These are phyloP conservation scores for Nitzschia palea DNA, from an alignment of 108 stramenopile genomes.

Conservation along the genomic window DNA sequence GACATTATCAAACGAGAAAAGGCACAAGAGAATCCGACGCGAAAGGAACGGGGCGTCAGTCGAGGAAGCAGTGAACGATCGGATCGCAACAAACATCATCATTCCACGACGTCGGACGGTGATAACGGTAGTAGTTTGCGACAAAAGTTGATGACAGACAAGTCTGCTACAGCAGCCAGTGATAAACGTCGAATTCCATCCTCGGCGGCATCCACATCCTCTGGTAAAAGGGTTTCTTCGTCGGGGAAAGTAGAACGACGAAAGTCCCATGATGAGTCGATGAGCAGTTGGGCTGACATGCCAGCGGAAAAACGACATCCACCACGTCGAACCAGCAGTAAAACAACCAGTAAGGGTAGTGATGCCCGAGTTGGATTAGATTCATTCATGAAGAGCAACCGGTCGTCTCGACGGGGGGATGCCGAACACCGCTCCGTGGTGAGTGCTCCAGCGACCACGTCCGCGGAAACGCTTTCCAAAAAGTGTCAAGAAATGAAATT, in stretches of 20 bases:
- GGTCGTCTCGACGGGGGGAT: constrained; percentile 2
- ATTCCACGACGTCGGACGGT: not conserved
- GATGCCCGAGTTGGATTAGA: not conserved
- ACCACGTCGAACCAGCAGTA: constrained; percentile 2
- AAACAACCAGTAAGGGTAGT: not conserved
- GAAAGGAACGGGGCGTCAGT: no score
- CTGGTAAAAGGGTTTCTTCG: not conserved
- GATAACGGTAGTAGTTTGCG: not conserved
- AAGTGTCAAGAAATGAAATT: constrained; percentile 10
- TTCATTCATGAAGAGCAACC: not conserved
- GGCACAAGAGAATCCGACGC: no score
- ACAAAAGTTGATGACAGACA: not conserved
- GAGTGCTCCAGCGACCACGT: constrained; percentile 14
- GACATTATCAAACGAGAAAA: constrained; percentile 9
- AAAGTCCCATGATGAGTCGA: no score
- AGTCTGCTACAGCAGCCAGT: not conserved
- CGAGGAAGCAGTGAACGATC: no score
- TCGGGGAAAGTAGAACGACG: not conserved
- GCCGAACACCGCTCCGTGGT: constrained; percentile 14
- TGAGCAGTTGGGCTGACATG: no score
- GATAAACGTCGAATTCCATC: not conserved
- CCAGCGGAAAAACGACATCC: not conserved
- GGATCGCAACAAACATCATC: no score
- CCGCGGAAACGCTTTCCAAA: constrained; percentile 1
- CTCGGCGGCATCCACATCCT: not conserved